Conservation (phyloP, 441 rosid genomes). For the Corymbia citriodora region DNA sequence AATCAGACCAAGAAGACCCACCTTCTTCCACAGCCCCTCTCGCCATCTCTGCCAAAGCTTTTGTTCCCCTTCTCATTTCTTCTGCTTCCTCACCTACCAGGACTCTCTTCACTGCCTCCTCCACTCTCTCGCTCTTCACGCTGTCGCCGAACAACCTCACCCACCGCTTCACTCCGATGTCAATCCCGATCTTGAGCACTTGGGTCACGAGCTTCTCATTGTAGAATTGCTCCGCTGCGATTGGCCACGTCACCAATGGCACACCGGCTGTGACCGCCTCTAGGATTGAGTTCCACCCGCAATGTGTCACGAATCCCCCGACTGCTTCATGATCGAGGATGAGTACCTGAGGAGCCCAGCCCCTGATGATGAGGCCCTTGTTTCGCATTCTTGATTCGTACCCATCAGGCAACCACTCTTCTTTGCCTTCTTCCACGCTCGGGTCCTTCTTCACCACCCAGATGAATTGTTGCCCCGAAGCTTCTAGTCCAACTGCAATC, state of each 20-base stretch:
- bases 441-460: constrained; percentile 9
- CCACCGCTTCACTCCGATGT: background rate
- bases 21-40: constrained; percentile 7
- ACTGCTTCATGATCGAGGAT: constrained; percentile 1
- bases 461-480: constrained; percentile 5
- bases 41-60: background rate
- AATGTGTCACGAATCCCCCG: constrained; percentile 1
- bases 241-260: constrained; percentile 8
- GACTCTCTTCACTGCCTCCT: constrained; percentile 1
- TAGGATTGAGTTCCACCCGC: constrained; percentile 8
- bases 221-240: constrained; percentile 10
- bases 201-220: constrained; percentile 3
- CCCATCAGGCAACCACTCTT: constrained; percentile 4
- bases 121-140: background rate
- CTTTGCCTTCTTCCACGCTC: constrained; percentile 1
- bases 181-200: background rate
- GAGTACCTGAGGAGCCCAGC: constrained; percentile 11
- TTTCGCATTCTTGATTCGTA: background rate
- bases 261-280: constrained; percentile 1
- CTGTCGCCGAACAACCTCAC: background rate
- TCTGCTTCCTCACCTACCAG: background rate
- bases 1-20: background rate
- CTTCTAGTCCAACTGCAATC: constrained; percentile 7
- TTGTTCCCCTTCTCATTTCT: background rate
- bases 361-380: constrained; percentile 2